These are phyloP conservation scores for Aspergillus taichungensis DNA, from an alignment of 495 filamentous ascomycete genomes.

Conservation along the genomic window DNA sequence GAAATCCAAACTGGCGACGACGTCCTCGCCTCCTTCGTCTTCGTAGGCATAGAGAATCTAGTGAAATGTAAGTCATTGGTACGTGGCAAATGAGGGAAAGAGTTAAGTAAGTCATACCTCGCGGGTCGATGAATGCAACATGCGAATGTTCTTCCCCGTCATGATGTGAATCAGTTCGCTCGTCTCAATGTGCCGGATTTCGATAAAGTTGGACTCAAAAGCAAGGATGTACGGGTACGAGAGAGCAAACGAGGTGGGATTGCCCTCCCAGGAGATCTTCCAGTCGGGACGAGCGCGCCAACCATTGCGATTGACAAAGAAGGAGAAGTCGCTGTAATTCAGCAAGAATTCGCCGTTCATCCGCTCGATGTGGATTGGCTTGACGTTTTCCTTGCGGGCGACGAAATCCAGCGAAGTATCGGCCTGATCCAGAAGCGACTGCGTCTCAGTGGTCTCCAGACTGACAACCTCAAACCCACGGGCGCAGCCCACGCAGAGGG, in stretches of 20 bases:
- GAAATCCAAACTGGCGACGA: slow-evolving; percentile 93
- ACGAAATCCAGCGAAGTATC: slow-evolving; percentile 98
- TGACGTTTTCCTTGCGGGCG: slow-evolving; percentile 80
- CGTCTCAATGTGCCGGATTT: slow-evolving; percentile 90
- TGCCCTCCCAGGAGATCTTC: slow-evolving; percentile 96
- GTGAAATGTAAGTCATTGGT: neutral
- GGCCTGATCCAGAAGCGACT: slow-evolving; percentile 93
- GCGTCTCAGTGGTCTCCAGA: slow-evolving; percentile 93
- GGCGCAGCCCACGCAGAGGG: slow-evolving; percentile 91
- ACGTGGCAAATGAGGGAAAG: slow-evolving; percentile 4
- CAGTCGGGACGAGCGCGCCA: slow-evolving; percentile 95
- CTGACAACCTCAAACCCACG: slow-evolving; percentile 95
- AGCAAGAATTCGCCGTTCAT: slow-evolving; percentile 94
- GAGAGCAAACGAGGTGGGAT: slow-evolving; percentile 80
- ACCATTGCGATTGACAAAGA: slow-evolving; percentile 97
- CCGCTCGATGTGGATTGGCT: slow-evolving; percentile 96
- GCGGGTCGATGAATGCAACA: slow-evolving; percentile 91
- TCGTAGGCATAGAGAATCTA: slow-evolving; percentile 96
- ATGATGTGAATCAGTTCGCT: slow-evolving; percentile 86
- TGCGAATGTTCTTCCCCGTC: slow-evolving; percentile 88
- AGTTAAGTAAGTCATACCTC: slow-evolving; percentile 54
- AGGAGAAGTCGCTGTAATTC: slow-evolving; percentile 96
- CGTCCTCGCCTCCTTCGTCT: slow-evolving; percentile 85
- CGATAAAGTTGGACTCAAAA: slow-evolving; percentile 98
- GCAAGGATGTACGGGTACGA: slow-evolving; percentile 94